Base-by-base conservation (phyloP, 306 rosid species). In the Lithocarpus polystachyus region DNA sequence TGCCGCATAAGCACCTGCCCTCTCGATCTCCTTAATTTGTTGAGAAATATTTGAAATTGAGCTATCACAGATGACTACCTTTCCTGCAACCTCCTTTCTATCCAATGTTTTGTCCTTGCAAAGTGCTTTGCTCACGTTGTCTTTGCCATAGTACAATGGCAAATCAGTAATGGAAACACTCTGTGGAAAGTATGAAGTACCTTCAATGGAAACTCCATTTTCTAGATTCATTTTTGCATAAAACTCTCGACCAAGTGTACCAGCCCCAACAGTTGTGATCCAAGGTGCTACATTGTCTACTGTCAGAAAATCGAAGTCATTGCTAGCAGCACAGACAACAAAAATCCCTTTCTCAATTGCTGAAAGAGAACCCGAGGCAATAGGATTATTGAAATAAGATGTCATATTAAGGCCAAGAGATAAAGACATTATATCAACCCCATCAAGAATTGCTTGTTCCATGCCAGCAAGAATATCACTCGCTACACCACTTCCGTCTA, bases 191-290 rank as follows among this genome's bases (percentile, higher is more conserved):
- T 53, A 68, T 5, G 81, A 68, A 0, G 7, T 40, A 14, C 81
- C 81, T 20, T 55, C 40, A 4, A 55, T 62, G 1, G 29, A 20
- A 5, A 77, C 9, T 0, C 35, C 74, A 52, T 52, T 14, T 1
- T 29, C 28, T 12, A 45, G 31, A 11, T 72, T 61, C 33, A 75
- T 0, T 45, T 9, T 26, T 3, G 79, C 79, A 45, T 45, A 6
- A 14, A 62, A 64, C 2, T 3, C 5, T 20, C 79, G 33, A 76
- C 6, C 79, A 28, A 76, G 61, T 4, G 62, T 62, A 0, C 62
- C 72, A 3, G 77, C 84, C 6, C 68, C 84, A 3, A 70, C 77
- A 18, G 81, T 81, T 3, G 53, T 60, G 67, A 76, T 76, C 84
- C 84, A 81, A 0, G 79, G 78, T 3, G 78, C 78, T 24, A 72